A percentile compares a stretch with the other conserved stretches of the same genome.
Evolutionary conservation across 345 rosid genomes (phyloP).

Genomic region (Zanthoxylum bungeanum): DNA sequence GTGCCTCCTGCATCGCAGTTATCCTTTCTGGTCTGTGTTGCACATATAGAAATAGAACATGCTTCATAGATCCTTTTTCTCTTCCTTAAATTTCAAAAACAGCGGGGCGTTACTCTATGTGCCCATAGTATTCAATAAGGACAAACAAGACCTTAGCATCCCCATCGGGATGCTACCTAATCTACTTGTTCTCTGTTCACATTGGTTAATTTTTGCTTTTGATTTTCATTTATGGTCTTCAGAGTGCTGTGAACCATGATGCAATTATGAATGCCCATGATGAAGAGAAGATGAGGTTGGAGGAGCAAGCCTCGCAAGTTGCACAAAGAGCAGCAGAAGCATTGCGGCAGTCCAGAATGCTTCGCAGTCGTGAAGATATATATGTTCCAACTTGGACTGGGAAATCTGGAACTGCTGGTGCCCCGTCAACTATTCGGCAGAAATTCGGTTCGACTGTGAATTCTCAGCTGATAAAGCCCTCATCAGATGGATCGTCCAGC

Average conservation of each 20-base stretch:
- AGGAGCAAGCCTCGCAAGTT: constrained; percentile 88
- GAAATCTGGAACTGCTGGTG: constrained; percentile 88
- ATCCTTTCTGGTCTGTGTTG: background rate
- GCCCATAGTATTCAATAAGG: background rate
- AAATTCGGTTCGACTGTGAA: constrained; percentile 74
- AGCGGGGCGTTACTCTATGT: too few species aligned
- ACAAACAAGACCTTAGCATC: background rate
- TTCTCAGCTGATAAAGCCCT: constrained; percentile 43
- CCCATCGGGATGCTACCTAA: background rate
- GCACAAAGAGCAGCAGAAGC: constrained; percentile 96
- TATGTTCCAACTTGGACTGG: constrained; percentile 97
- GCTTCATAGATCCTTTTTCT: too few species aligned
- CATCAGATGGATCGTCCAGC: constrained; percentile 47
- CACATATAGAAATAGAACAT: too few species aligned
- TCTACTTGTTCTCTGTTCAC: constrained; percentile 4
- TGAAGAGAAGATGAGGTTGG: constrained; percentile 80
- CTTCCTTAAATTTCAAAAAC: too few species aligned
- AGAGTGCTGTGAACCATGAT: constrained; percentile 96
- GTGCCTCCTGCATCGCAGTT: background rate
- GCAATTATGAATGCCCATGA: constrained; percentile 67
- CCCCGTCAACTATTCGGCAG: constrained; percentile 63
- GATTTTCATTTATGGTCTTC: constrained; percentile 7
- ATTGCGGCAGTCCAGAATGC: constrained; percentile 79
- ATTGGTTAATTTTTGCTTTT: constrained; percentile 1
- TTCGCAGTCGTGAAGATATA: constrained; percentile 73